Conservation (phyloP, 208 protist genomes). For the Crithidia thermophila region DNA sequence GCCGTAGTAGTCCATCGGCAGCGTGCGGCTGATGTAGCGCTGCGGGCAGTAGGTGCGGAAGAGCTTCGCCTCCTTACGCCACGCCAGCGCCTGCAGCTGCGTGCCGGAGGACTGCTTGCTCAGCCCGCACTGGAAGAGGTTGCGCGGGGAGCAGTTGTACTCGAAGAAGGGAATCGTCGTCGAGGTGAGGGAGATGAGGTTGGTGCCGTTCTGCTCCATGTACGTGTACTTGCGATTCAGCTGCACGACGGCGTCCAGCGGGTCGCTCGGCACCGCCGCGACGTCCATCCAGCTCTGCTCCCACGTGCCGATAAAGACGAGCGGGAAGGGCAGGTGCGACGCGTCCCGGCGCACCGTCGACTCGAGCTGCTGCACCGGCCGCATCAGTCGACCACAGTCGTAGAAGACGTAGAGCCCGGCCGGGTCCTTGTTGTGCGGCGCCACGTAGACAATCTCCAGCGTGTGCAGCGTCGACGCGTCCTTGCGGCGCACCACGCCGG, state of each 20-base stretch:
- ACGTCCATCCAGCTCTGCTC: slow-evolving; percentile 99
- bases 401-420: slow-evolving; percentile 92
- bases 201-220: slow-evolving; percentile 95
- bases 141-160: slow-evolving; percentile 99
- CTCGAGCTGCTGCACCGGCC: slow-evolving; percentile 94
- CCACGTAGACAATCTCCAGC: slow-evolving; percentile 83
- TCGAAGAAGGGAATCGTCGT: slow-evolving; percentile 99
- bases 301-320: slow-evolving; percentile 95
- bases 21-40: slow-evolving; percentile 94
- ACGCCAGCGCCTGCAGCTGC: slow-evolving; percentile 90
- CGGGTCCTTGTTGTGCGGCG: slow-evolving; percentile 70
- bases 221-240: slow-evolving; percentile 91
- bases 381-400: slow-evolving; percentile 93
- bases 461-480: slow-evolving; percentile 62
- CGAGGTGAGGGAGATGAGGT: slow-evolving; percentile 97
- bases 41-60: slow-evolving; percentile 98
- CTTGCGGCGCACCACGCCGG: slow-evolving; percentile 62
- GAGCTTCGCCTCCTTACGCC: slow-evolving; percentile 98
- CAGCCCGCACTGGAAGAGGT: slow-evolving; percentile 99
- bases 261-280: slow-evolving; percentile 87
- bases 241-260: slow-evolving; percentile 77
- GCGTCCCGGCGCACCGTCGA: slow-evolving; percentile 40
- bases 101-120: slow-evolving; percentile 99
- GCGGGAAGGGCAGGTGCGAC: slow-evolving; percentile 60
- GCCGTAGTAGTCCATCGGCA: slow-evolving; percentile 93